A percentile compares a stretch with the other conserved stretches of the same genome.
phyloP scores from a whole-genome alignment of 139 green algal species.

The Micractinium sp. region DNA sequence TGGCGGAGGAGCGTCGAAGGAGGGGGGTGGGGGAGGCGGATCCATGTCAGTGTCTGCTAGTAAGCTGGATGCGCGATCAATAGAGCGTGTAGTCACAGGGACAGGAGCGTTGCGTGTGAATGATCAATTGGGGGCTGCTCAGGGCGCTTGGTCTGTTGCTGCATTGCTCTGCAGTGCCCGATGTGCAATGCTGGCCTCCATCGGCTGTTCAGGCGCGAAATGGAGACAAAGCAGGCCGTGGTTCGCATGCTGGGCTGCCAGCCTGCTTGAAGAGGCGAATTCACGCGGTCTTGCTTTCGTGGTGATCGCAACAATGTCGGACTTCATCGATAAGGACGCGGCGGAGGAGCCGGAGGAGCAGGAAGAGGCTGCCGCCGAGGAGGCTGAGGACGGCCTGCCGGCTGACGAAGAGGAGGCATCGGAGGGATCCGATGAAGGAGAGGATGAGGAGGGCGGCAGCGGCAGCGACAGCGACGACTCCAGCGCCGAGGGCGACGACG shows the following conservation, averaged over 20 bases:
- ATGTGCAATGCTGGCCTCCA: no score
- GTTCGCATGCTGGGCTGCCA: no score
- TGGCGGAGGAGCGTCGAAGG: background rate
- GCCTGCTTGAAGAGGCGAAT: no score
- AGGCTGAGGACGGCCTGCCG: constrained; percentile 6
- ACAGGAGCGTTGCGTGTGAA: no score
- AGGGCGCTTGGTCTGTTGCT: no score
- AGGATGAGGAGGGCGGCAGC: constrained; percentile 20
- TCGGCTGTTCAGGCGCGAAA: no score
- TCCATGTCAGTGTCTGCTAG: no score
- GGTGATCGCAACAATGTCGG: background rate
- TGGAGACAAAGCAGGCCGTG: no score
- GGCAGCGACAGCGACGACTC: background rate
- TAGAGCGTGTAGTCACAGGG: background rate
- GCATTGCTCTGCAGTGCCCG: no score
- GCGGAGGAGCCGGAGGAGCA: constrained; percentile 23
- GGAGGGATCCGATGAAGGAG: constrained; percentile 10
- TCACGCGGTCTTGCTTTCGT: no score
- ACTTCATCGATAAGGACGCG: constrained; percentile 28
- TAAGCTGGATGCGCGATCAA: background rate
- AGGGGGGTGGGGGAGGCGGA: background rate
- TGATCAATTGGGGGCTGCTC: no score
- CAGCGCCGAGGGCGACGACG: constrained; percentile 1
- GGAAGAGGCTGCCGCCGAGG: background rate
- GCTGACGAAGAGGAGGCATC: constrained; percentile 12